Evolutionary conservation across 768 basidiomycete species (phyloP).

Genomic region (Boletus rubropictus): DNA sequence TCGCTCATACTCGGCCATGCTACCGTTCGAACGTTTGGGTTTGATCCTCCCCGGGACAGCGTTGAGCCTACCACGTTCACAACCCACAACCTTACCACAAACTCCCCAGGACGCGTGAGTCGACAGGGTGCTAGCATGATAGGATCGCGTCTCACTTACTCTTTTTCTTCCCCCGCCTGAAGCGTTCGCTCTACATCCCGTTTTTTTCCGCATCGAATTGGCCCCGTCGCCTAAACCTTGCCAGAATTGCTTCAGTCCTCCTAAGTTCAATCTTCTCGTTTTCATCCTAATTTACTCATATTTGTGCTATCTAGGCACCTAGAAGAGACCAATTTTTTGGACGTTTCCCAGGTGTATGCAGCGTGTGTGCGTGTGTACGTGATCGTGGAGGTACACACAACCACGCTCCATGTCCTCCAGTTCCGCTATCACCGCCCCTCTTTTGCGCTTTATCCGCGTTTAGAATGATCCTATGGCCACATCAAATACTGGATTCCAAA

Average conservation of each 20-base stretch:
- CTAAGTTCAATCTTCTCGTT: neutral
- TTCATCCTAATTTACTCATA: constrained; percentile 9
- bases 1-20: neutral
- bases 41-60: neutral
- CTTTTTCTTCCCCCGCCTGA: constrained; percentile 2
- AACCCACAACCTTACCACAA: neutral
- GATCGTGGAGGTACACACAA: neutral
- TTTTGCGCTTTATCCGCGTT: neutral
- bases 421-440: neutral
- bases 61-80: constrained; percentile 1
- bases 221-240: neutral
- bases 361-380: neutral
- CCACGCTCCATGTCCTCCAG: neutral
- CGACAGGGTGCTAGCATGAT: neutral
- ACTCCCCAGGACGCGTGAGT: neutral
- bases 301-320: constrained; percentile 14
- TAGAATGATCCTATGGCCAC: neutral
- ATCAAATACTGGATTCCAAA: neutral
- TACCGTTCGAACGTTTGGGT: constrained; percentile 2
- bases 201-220: constrained; percentile 2
- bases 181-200: neutral
- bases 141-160: neutral
- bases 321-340: constrained; percentile 3
- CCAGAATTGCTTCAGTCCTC: neutral
- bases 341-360: constrained; percentile 2